These are phyloP conservation scores for Eruca vesicaria DNA, from an alignment of 441 rosid species.

Conservation along the genomic window DNA sequence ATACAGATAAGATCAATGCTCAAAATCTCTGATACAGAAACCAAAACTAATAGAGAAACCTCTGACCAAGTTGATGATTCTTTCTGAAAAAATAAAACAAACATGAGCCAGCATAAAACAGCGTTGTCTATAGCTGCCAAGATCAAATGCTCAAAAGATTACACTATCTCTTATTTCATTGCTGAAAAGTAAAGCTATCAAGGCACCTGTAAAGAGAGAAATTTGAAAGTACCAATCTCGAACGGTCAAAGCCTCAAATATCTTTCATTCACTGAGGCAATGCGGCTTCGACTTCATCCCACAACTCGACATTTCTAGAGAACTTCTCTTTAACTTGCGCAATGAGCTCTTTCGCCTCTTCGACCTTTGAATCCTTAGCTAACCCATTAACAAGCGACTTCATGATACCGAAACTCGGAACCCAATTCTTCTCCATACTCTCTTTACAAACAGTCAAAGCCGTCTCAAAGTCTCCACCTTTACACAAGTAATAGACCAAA, in stretches of 20 bases:
- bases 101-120: not conserved
- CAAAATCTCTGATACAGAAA: not conserved
- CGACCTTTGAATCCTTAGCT: conserved; percentile 48
- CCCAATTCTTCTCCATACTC: conserved; percentile 70
- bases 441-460: conserved; percentile 56
- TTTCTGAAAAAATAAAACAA: not conserved
- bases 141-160: not conserved
- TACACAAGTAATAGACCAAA: conserved; percentile 53
- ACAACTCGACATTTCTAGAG: conserved; percentile 43
- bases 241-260: not conserved
- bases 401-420: conserved; percentile 63
- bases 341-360: conserved; percentile 60
- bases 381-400: conserved; percentile 69
- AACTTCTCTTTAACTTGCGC: conserved; percentile 56
- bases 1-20: not conserved
- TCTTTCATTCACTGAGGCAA: conserved; percentile 45
- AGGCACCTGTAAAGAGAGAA: not conserved
- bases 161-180: conserved; percentile 3
- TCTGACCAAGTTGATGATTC: not conserved
- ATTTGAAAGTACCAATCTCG: conserved; percentile 1
- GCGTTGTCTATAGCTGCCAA: conserved; percentile 2
- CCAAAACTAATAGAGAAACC: conserved; percentile 16
- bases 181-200: conserved; percentile 10
- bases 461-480: conserved; percentile 58
- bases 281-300: conserved; percentile 78